These are phyloP conservation scores for Biscogniauxia sp. DNA, from an alignment of 2,329 filamentous ascomycete species.

Conservation along the genomic window DNA sequence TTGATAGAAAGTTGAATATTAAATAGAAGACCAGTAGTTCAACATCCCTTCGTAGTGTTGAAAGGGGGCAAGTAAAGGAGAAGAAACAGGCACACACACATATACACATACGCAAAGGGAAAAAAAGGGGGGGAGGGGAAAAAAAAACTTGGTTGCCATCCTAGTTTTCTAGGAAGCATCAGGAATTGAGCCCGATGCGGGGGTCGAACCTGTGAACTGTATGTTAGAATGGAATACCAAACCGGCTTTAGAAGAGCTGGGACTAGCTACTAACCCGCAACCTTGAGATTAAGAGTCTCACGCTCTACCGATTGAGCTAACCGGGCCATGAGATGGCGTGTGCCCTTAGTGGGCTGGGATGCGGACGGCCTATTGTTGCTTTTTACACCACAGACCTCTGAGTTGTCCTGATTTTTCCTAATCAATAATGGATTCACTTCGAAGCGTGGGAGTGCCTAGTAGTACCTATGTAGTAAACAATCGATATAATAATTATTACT, in stretches of 20 bases:
- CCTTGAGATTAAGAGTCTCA: conserved; percentile 61
- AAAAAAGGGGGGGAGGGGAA: not conserved
- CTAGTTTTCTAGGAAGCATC: conserved; percentile 22
- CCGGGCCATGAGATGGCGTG: conserved; percentile 38
- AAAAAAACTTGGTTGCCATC: not conserved
- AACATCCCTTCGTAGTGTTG: too few relatives aligned
- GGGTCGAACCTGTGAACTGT: conserved; percentile 36
- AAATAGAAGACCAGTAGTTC: too few relatives aligned
- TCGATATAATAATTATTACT: too few relatives aligned
- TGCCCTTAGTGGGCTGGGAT: not conserved
- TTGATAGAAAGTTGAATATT: too few relatives aligned
- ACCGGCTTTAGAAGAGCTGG: not conserved
- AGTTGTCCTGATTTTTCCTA: too few relatives aligned
- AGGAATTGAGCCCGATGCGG: conserved; percentile 44
- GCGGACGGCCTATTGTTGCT: not conserved
- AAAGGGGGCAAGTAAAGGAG: too few relatives aligned
- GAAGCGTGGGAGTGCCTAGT: too few relatives aligned
- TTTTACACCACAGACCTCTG: not conserved
- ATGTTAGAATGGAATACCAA: not conserved
- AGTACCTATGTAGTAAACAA: too few relatives aligned
- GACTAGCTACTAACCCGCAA: conserved; percentile 28
- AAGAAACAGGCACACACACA: too few relatives aligned
- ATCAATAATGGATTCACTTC: too few relatives aligned
- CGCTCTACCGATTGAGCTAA: conserved; percentile 72
- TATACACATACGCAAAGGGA: too few relatives aligned